Conservation (phyloP, 768 basidiomycete species). For the Peribolospora baueri region DNA sequence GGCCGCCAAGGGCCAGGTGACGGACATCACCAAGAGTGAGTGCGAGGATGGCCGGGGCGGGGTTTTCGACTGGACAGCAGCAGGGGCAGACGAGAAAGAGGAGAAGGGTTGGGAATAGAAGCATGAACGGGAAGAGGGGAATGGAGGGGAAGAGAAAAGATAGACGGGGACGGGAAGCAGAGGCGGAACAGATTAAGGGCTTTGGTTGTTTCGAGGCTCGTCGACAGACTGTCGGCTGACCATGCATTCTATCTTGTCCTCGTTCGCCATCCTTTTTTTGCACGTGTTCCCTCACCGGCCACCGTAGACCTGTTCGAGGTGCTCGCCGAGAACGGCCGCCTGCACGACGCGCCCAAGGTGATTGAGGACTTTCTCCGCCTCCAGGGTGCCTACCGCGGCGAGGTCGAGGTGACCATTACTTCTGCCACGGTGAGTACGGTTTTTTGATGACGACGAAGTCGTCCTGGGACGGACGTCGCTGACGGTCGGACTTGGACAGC, state of each 20-base stretch:
- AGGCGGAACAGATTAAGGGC: no score
- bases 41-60: slow-evolving; percentile 32
- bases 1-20: slow-evolving; percentile 28
- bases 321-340: slow-evolving; percentile 76
- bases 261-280: slow-evolving; percentile 33
- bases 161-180: no score
- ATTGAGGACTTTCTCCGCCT: slow-evolving; percentile 80
- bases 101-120: slow-evolving; percentile 16
- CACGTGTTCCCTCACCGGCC: slow-evolving; percentile 48
- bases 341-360: slow-evolving; percentile 58
- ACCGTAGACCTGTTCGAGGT: slow-evolving; percentile 43
- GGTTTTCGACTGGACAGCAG: slow-evolving; percentile 29
- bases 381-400: slow-evolving; percentile 68
- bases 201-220: no score
- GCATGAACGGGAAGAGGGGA: no score
- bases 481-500: slow-evolving; percentile 8
- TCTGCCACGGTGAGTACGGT: slow-evolving; percentile 29
- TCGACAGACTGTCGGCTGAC: slow-evolving; percentile 25
- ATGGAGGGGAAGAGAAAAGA: no score
- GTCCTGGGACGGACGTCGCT: no score
- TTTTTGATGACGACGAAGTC: no score
- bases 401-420: slow-evolving; percentile 76
- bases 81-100: slow-evolving; percentile 43
- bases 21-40: slow-evolving; percentile 39
- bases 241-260: slow-evolving; percentile 36